phyloP scores from a whole-genome alignment of 805 yeast species.

The Pichia ethanolica region DNA sequence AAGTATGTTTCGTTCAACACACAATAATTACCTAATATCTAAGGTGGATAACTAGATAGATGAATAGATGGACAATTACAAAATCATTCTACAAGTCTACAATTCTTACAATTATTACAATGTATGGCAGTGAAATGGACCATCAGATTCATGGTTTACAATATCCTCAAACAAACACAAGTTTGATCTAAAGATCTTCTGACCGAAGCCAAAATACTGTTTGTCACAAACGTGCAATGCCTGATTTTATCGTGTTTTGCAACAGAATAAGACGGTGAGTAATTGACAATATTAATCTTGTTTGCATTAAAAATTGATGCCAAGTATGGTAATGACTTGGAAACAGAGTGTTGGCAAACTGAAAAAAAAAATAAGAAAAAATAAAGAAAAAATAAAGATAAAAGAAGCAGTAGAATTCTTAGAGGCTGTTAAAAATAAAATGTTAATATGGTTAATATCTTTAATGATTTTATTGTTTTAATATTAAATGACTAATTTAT shows the following conservation, averaged over 20 bases:
- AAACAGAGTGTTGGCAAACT: conserved; percentile 95
- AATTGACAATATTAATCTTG: conserved; percentile 58
- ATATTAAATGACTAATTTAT: too few species aligned
- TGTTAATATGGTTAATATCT: neutral
- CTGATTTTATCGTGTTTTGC: conserved; percentile 1
- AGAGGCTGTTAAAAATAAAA: neutral
- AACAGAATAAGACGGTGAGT: conserved; percentile 54
- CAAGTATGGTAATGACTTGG: conserved; percentile 53
- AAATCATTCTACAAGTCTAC: too few species aligned
- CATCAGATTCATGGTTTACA: conserved; percentile 38
- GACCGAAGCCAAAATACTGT: conserved; percentile 17
- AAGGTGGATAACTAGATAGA: too few species aligned
- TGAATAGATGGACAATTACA: too few species aligned
- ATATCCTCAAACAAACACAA: neutral
- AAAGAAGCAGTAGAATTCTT: neutral
- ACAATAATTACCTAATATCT: too few species aligned
- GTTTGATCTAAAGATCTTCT: conserved; percentile 7
- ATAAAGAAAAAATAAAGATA: neutral
- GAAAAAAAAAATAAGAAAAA: conserved; percentile 7
- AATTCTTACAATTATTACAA: conserved; percentile 7
- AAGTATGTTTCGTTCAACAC: too few species aligned
- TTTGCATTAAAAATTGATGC: conserved; percentile 88
- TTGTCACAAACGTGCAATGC: neutral
- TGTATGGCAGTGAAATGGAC: conserved; percentile 65
- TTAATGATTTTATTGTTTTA: too few species aligned